Evolutionary conservation across 2,329 filamentous ascomycete species (phyloP).

Genomic region (Periconia sp.): DNA sequence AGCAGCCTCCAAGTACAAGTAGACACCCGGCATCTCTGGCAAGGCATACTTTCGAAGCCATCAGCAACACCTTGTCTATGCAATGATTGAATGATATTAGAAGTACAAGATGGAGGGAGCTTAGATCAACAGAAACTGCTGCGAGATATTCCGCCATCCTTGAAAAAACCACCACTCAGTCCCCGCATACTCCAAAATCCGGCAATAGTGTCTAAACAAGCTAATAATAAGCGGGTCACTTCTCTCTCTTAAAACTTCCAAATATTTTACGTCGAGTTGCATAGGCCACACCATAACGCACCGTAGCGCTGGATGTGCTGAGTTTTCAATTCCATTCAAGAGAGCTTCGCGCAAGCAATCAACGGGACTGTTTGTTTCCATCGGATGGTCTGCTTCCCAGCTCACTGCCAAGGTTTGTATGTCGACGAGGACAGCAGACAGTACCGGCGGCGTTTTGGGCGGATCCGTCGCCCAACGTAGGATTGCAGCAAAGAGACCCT

Average conservation of each 20-base stretch:
- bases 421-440: constrained; percentile 28
- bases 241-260: constrained; percentile 21
- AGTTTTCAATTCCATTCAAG: constrained; percentile 26
- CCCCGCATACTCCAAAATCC: constrained; percentile 26
- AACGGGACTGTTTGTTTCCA: constrained; percentile 14
- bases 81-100: no score
- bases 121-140: constrained; percentile 9
- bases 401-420: constrained; percentile 17
- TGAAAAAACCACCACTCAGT: constrained; percentile 32
- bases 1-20: no score
- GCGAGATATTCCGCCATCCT: constrained; percentile 27
- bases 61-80: no score
- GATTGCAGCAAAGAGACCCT: constrained; percentile 31
- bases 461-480: constrained; percentile 11
- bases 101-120: no score
- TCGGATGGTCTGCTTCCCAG: constrained; percentile 11
- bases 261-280: constrained; percentile 19
- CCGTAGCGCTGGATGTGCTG: constrained; percentile 24
- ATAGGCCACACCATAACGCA: constrained; percentile 32
- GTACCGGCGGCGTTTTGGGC: constrained; percentile 22
- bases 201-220: constrained; percentile 26
- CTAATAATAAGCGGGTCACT: constrained; percentile 17
- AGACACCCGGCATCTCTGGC: no score
- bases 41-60: no score
- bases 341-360: constrained; percentile 22